Evolutionary conservation across 352 stramenopile species (phyloP).

Genomic region (Pythium periplocum): DNA sequence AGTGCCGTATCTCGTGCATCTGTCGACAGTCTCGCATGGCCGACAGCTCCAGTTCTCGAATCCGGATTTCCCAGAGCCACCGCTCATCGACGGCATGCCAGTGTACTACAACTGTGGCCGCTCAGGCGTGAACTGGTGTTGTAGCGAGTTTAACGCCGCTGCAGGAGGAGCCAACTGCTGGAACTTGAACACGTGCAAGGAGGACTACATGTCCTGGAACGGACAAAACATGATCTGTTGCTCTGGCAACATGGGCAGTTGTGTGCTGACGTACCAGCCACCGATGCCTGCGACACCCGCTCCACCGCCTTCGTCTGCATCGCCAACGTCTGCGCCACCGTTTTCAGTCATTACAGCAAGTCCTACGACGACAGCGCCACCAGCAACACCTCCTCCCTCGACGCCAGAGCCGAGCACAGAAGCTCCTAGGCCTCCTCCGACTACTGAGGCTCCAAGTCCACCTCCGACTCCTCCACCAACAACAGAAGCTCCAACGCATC

Average conservation of each 20-base stretch:
- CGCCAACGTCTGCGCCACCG: conserved; percentile 4
- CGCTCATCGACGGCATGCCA: conserved; percentile 18
- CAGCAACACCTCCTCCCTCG: background rate
- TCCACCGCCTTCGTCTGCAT: conserved; percentile 1
- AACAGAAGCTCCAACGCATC: conserved; percentile 6
- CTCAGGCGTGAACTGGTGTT: conserved; percentile 32
- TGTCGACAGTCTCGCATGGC: no score
- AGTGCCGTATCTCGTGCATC: no score
- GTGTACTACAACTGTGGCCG: conserved; percentile 45
- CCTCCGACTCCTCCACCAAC: conserved; percentile 1
- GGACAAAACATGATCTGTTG: conserved; percentile 55
- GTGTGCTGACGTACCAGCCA: conserved; percentile 29
- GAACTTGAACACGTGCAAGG: conserved; percentile 24
- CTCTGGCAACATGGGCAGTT: conserved; percentile 20
- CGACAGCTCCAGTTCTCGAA: conserved; percentile 30
- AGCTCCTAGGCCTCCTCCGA: background rate
- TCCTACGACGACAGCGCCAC: no score
- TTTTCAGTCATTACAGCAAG: background rate
- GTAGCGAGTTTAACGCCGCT: conserved; percentile 25
- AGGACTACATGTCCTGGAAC: conserved; percentile 30
- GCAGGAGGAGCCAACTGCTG: conserved; percentile 29
- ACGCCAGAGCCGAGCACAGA: background rate
- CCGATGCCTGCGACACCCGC: conserved; percentile 22
- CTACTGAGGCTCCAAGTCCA: background rate
- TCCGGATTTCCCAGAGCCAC: conserved; percentile 14